Base-by-base conservation (phyloP, 495 filamentous ascomycete species). In the Halenospora varia region DNA sequence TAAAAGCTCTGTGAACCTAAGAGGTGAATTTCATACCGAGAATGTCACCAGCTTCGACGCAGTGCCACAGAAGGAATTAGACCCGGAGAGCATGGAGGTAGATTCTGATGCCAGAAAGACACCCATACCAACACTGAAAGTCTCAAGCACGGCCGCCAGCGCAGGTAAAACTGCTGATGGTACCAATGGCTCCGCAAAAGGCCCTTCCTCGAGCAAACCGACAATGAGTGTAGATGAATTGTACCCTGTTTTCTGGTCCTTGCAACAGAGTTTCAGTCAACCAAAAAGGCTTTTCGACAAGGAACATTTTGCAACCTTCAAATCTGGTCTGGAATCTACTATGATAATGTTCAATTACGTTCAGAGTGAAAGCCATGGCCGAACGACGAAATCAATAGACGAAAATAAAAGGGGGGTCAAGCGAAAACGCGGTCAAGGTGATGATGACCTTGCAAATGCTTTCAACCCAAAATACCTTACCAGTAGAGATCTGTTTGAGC, bases 381-480 rank as follows among this genome's bases (percentile, higher is more conserved):
- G 75, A 72, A 66, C 63, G 24, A 72, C 78, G 19, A 87, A 81
- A 54, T 68, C 74, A 2, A 70, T 75, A 2, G 89, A 87, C 13
- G 86, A 89, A 23, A 68, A 71, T 42, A 79, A 82, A 35, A 78
- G 77, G 44, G 82, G 82, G 8, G 70, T 77, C n/a, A 95, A 95
- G 70, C 79, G 88, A 25, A 96, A 93, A 67, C 81, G 84, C 23
- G 79, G 81, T 25, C 80, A 86, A 44, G 75, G 72, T 0, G 79
- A 82, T 47, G 75, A 78, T 42, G 75, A 78, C 49, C 76, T 90
- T 46, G 79, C 86, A 26, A 88, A 84, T 66, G 87, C 80, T 20
- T 96, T 95, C 75, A 97, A 97, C 64, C 92, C 94, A 9, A 97
- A 97, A 66, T 99, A 97, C 70, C 78, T 99, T 10, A 99, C 94